These are phyloP conservation scores for Oxytropis ochrocephala DNA, from an alignment of 306 rosid species.

Conservation along the genomic window DNA sequence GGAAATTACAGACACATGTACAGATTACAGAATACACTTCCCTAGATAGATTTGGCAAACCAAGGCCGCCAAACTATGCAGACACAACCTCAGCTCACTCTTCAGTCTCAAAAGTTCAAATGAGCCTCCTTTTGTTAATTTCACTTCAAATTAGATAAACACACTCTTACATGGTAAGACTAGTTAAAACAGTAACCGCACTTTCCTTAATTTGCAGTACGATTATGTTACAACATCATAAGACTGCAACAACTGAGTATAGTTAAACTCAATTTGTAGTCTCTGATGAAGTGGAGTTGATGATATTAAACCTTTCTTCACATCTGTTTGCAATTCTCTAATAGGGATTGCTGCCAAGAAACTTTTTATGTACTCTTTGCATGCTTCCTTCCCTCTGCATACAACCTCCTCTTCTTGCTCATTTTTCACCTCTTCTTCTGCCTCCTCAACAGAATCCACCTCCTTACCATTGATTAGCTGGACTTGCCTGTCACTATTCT, in stretches of 20 bases:
- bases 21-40: constrained; percentile 27
- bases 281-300: constrained; percentile 88
- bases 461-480: constrained; percentile 40
- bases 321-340: constrained; percentile 90
- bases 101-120: constrained; percentile 25
- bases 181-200: constrained; percentile 54
- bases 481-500: constrained; percentile 37
- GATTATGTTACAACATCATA: constrained; percentile 10
- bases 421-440: constrained; percentile 37
- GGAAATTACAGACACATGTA: constrained; percentile 29
- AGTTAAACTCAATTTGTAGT: constrained; percentile 86
- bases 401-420: constrained; percentile 61
- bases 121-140: constrained; percentile 40
- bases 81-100: constrained; percentile 17
- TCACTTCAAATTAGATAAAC: constrained; percentile 32
- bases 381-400: constrained; percentile 83
- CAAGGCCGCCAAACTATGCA: background rate
- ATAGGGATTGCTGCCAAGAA: constrained; percentile 97
- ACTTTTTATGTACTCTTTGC: constrained; percentile 94
- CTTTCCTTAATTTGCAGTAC: constrained; percentile 43
- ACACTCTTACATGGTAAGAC: constrained; percentile 33
- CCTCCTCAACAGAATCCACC: constrained; percentile 33
- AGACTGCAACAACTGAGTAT: constrained; percentile 49
- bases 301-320: constrained; percentile 81
- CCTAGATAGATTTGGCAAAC: constrained; percentile 24